phyloP scores from a whole-genome alignment of 2,329 filamentous ascomycete species.

The Diaporthe capsici region DNA sequence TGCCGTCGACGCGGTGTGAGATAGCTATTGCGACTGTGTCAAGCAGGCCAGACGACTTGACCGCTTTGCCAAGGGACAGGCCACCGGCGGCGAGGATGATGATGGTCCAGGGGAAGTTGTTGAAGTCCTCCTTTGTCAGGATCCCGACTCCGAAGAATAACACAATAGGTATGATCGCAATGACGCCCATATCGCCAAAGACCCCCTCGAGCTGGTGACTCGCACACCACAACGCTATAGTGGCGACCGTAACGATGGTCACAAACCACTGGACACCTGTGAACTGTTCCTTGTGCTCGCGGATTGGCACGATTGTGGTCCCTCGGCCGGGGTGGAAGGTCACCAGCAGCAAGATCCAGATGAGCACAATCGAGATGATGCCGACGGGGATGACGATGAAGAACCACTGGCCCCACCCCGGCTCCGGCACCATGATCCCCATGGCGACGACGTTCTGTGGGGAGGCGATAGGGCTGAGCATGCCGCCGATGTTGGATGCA shows the following conservation, averaged over 20 bases:
- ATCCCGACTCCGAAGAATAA: constrained; percentile 98
- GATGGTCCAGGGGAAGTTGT: constrained; percentile 99
- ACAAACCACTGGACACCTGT: constrained; percentile 95
- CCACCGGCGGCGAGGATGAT: constrained; percentile 98
- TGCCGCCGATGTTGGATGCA: constrained; percentile 95
- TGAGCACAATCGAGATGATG: constrained; percentile 86
- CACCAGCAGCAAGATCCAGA: constrained; percentile 88
- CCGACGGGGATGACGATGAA: constrained; percentile 95
- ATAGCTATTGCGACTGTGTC: constrained; percentile 89
- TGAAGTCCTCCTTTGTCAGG: constrained; percentile 98
- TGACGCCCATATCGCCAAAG: constrained; percentile 98
- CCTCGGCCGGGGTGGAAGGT: constrained; percentile 89
- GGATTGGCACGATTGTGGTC: constrained; percentile 91
- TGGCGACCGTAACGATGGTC: constrained; percentile 82
- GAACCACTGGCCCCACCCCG: constrained; percentile 97
- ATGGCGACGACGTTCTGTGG: constrained; percentile 98
- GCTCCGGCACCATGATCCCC: constrained; percentile 92
- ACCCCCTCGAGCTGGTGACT: constrained; percentile 88
- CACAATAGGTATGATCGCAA: constrained; percentile 95
- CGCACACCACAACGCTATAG: constrained; percentile 92
- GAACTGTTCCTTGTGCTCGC: constrained; percentile 89
- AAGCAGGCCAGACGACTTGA: constrained; percentile 91
- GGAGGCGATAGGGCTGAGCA: constrained; percentile 95
- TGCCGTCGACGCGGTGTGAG: constrained; percentile 78
- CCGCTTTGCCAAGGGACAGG: constrained; percentile 91